These are phyloP conservation scores for Babesia bovis DNA, from an alignment of 169 alveolate genomes.

Conservation along the genomic window DNA sequence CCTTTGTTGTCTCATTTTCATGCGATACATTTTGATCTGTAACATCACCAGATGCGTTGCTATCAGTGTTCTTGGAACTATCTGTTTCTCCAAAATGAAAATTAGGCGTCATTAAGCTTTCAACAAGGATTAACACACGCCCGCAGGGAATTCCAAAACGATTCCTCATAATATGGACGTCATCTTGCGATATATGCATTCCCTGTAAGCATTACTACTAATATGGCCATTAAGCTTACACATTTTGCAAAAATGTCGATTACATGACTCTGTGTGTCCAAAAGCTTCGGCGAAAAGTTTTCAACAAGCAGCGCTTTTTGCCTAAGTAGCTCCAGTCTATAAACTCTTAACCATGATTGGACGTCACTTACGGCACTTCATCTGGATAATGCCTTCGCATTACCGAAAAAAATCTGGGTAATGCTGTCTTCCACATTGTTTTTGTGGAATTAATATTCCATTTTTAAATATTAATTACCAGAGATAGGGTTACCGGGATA, in stretches of 20 bases:
- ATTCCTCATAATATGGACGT: conserved; percentile 75
- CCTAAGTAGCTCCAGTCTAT: conserved; percentile 44
- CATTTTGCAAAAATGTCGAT: conserved; percentile 30
- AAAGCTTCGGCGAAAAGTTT: conserved; percentile 30
- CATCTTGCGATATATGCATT: conserved; percentile 59
- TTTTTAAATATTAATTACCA: no score
- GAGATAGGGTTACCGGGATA: no score
- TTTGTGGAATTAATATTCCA: neutral
- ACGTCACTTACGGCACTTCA: conserved; percentile 38
- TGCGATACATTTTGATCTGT: neutral
- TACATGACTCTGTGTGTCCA: conserved; percentile 32
- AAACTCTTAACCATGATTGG: neutral
- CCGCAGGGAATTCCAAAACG: conserved; percentile 74
- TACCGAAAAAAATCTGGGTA: neutral
- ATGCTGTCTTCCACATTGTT: conserved; percentile 10
- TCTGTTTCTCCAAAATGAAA: conserved; percentile 46
- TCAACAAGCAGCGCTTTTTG: conserved; percentile 56
- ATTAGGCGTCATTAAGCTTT: conserved; percentile 65
- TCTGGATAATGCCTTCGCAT: conserved; percentile 43
- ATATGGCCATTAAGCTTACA: conserved; percentile 14
- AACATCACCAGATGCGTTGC: neutral
- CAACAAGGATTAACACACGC: conserved; percentile 67
- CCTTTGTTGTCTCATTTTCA: neutral
- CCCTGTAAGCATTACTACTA: conserved; percentile 50
- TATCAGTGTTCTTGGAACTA: neutral